Evolutionary conservation across 2,329 filamentous ascomycete genomes (phyloP), one percentile per base, ranked within the genome.

Genomic region (Pyrenochaeta sp.): DNA sequence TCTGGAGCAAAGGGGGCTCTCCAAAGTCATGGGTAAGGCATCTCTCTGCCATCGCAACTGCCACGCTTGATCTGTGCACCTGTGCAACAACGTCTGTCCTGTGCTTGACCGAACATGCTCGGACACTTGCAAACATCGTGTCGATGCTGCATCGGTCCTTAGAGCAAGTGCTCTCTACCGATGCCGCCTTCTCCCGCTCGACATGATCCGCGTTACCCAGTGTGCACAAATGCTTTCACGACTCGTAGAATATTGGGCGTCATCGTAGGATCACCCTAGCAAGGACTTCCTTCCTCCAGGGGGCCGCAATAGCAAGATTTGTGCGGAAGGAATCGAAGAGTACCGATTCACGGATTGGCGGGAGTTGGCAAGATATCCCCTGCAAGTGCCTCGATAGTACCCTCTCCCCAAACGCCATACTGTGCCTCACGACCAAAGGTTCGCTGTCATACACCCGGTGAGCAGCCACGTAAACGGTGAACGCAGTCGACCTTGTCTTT

Each of bases 391-490:
- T 49, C 17, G 36, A 51, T 49, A 31, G 15, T 46, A 46, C 14
- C 42, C 45, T 40, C 23, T 15, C 21, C 49, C 33, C 49, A 43
- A 42, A 33, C 49, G 49, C 46, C 49, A 51, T 51, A 23, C 32
- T 45, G 50, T 21, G 51, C 32, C 49, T 42, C 32, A 45, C 51
- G 31, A 43, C n/a, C 44, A 37, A 49, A 41, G 30, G 39, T 31
- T 40, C 36, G 40, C 44, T 7, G 18, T 33, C 36, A 39, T 49
- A 37, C 42, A 56, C 54, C 68, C 60, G 63, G 60, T 42, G 35
- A 41, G 51, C 58, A 60, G 66, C 68, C 66, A 72, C 62, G 64
- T 66, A 54, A 67, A 68, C 61, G 59, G 59, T 55, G 49, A 56
- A 50, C 49, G 45, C 56, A 49, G 44, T 60, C 23, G 41, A 56